phyloP scores from a whole-genome alignment of 2,329 filamentous ascomycete genomes.

The Tothia fuscella region DNA sequence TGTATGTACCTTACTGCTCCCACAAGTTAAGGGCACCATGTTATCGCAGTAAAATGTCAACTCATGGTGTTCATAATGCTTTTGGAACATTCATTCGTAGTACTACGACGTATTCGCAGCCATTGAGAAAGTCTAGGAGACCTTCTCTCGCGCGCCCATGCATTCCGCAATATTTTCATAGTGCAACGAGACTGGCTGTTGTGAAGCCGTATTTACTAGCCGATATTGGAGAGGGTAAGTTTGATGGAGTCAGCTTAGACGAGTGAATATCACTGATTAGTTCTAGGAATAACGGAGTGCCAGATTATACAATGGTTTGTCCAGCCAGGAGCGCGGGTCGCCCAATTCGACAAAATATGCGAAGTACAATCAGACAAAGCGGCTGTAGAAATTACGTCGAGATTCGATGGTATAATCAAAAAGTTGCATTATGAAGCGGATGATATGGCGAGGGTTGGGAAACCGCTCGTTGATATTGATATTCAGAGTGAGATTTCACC shows the following conservation, averaged over 20 bases:
- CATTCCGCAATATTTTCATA: conserved; percentile 20
- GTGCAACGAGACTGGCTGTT: conserved; percentile 26
- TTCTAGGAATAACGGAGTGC: conserved; percentile 90
- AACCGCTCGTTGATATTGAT: conserved; percentile 84
- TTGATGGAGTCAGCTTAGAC: conserved; percentile 14
- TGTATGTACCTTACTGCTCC: too few species aligned
- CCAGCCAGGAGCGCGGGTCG: conserved; percentile 83
- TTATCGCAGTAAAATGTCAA: too few species aligned
- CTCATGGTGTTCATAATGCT: not conserved
- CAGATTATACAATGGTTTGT: conserved; percentile 99
- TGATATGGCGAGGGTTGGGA: conserved; percentile 91
- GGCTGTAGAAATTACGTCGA: conserved; percentile 71
- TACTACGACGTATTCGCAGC: not conserved
- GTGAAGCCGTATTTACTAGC: conserved; percentile 73
- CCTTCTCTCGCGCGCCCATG: conserved; percentile 20
- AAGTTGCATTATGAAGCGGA: conserved; percentile 92
- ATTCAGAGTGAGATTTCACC: conserved; percentile 65
- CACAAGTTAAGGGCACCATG: too few species aligned
- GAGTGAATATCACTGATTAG: too few species aligned
- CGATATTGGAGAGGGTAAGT: conserved; percentile 80
- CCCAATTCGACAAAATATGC: conserved; percentile 95
- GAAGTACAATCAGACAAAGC: conserved; percentile 99
- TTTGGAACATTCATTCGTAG: not conserved
- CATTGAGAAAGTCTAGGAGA: conserved; percentile 13
- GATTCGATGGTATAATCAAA: conserved; percentile 90